phyloP scores from a whole-genome alignment of 305 asterid genomes.

The Solanum chacoense region DNA sequence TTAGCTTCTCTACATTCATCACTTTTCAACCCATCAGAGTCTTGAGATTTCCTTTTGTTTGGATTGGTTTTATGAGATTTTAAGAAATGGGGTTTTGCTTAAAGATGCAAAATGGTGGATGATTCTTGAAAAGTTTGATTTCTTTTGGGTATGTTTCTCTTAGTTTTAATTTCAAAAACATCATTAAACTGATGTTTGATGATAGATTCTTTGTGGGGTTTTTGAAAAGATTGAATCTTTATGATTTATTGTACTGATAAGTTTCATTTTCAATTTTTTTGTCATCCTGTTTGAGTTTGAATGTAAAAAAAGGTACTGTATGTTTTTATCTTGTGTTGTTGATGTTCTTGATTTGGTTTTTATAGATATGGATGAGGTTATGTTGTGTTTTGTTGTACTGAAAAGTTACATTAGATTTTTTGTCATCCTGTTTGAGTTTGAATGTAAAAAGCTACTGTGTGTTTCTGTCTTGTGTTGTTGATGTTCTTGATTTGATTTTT shows the following conservation, averaged over 20 bases:
- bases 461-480: background rate
- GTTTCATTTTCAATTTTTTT: background rate
- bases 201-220: background rate
- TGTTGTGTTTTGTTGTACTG: background rate
- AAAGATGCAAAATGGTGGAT: conserved; percentile 32
- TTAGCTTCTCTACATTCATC: background rate
- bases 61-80: conserved; percentile 15
- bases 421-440: background rate
- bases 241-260: background rate
- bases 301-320: background rate
- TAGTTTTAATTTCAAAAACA: background rate
- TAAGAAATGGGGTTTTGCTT: conserved; percentile 19
- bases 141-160: conserved; percentile 27
- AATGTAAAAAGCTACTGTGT: background rate
- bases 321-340: background rate
- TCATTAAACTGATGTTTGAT: background rate
- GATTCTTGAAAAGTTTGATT: conserved; percentile 28
- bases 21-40: conserved; percentile 17
- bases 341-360: background rate
- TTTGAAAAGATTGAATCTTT: background rate
- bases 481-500: background rate
- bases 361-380: background rate
- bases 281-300: conserved; percentile 7
- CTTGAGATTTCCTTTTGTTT: conserved; percentile 4
- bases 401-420: background rate